A percentile compares a stretch with the other conserved stretches of the same genome.
Conservation (phyloP, 1,139 yeast species). For the Keqinozyma sinolaborantium region DNA sequence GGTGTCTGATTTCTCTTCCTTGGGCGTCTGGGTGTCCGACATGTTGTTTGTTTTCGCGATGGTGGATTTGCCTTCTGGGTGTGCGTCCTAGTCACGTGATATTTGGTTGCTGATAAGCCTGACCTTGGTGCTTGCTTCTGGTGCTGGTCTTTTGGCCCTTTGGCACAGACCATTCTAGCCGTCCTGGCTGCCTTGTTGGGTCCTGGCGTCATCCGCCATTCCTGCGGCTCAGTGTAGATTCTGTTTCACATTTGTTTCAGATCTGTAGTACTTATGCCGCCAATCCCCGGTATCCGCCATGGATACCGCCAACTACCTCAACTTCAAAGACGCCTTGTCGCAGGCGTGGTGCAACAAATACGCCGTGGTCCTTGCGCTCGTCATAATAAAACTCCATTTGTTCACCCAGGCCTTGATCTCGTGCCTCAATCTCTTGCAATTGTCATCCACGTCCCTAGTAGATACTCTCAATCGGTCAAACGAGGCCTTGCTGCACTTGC, state of each 20-base stretch:
- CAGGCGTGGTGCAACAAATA: constrained; percentile 61
- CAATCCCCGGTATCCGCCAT: constrained; percentile 1
- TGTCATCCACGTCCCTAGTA: constrained; percentile 18
- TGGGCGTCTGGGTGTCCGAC: constrained; percentile 10
- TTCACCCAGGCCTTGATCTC: constrained; percentile 42
- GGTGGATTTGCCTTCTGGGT: too few relatives aligned
- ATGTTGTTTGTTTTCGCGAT: too few relatives aligned
- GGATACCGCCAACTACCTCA: constrained; percentile 19
- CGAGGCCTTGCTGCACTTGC: constrained; percentile 4
- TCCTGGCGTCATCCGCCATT: too few relatives aligned
- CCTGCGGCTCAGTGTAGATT: too few relatives aligned
- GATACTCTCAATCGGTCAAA: constrained; percentile 10
- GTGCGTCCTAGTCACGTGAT: too few relatives aligned
- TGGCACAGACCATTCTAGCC: too few relatives aligned
- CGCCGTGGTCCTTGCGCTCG: constrained; percentile 41
- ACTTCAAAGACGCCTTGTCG: constrained; percentile 42
- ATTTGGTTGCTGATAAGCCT: too few relatives aligned
- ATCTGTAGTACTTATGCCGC: constrained; percentile 1
- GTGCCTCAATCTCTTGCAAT: constrained; percentile 31
- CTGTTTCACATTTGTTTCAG: constrained; percentile 3
- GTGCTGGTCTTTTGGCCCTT: too few relatives aligned
- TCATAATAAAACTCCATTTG: constrained; percentile 47
- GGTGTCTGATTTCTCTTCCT: constrained; percentile 59
- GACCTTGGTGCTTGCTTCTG: too few relatives aligned
- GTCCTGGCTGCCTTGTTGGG: too few relatives aligned